These are phyloP conservation scores for Annulohypoxylon maeteangense DNA, from an alignment of 495 filamentous ascomycete genomes.

Conservation along the genomic window DNA sequence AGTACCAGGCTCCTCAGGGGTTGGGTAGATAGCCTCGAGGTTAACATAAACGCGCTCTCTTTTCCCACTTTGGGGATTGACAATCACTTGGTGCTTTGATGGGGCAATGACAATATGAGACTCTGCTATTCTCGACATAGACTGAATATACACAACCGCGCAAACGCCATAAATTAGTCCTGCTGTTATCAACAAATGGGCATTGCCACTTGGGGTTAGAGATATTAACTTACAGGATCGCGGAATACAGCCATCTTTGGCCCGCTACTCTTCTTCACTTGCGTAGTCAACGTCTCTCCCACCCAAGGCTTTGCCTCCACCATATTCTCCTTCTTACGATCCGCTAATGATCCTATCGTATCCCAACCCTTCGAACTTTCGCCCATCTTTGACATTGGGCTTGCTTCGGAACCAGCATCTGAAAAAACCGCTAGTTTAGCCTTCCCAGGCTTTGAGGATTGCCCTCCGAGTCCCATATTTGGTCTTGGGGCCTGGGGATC, in stretches of 20 bases:
- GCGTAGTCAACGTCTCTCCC: slow-evolving; percentile 88
- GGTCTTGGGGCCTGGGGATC: slow-evolving; percentile 76
- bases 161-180: slow-evolving; percentile 88
- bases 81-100: slow-evolving; percentile 72
- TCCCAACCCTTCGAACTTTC: slow-evolving; percentile 82
- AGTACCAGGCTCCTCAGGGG: slow-evolving; percentile 69
- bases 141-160: slow-evolving; percentile 62
- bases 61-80: slow-evolving; percentile 81
- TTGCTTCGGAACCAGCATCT: slow-evolving; percentile 68
- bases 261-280: slow-evolving; percentile 76
- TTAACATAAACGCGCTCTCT: slow-evolving; percentile 88
- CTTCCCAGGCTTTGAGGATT: slow-evolving; percentile 68
- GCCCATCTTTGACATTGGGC: slow-evolving; percentile 60
- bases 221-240: slow-evolving; percentile 82
- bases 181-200: slow-evolving; percentile 89
- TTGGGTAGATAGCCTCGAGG: slow-evolving; percentile 84
- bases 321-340: slow-evolving; percentile 93
- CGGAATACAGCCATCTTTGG: slow-evolving; percentile 93
- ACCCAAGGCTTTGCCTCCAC: slow-evolving; percentile 90
- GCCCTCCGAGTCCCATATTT: slow-evolving; percentile 57
- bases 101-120: slow-evolving; percentile 61
- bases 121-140: slow-evolving; percentile 61
- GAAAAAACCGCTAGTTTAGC: slow-evolving; percentile 95
- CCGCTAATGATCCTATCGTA: slow-evolving; percentile 82
- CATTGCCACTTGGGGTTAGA: slow-evolving; percentile 50